Evolutionary conservation across 805 yeast genomes (phyloP), one percentile per base, ranked within the genome.

Genomic region (Suhomyces canberraensis): DNA sequence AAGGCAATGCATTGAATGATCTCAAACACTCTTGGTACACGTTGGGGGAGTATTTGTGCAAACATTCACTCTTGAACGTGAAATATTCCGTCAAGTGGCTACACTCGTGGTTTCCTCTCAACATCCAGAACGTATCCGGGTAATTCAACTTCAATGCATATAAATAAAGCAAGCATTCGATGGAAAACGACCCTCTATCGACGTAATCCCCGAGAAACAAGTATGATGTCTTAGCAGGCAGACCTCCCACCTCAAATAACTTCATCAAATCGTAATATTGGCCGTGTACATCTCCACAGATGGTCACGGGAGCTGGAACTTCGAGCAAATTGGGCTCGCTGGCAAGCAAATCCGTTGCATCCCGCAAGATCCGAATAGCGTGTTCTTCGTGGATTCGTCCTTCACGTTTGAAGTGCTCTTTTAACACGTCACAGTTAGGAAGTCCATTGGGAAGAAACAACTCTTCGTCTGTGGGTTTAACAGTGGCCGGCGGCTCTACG

Each of bases 231-330:
- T 55, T 61, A 11, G 64, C 69, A 9, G 97, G 96, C 53, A 83
- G 81, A 2, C 98, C 98, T 26, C 96, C 95, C 13, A 89, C 91
- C 56, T 91, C 97, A 54, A 91, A 86, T 29, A 91, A 66, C 60
- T 90, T 89, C 77, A 90, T 71, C 48, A 91, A 70, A 60, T 91
- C 98, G 58, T 76, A 90, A 58, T 77, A 88, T 60, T 91, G 98
- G 13, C 98, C 98, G 61, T 91, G 98, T n/a, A 90, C 75, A 61
- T 91, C 98, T 39, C 98, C 98, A 65, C 97, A 89, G 3, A 91
- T 89, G 0, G 96, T 90, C 2, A 91, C 86, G 1, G 98, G 98
- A 0, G 96, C 95, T 3, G 89, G 90, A 2, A 93, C 84, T 14
- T 73, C 72, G 35, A 91, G 65, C 48, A 91, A 56, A 50, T 85